Evolutionary conservation across 1,284 basidiomycete genomes (phyloP), one percentile per base, ranked within the genome.

Genomic region (Somion occarium): DNA sequence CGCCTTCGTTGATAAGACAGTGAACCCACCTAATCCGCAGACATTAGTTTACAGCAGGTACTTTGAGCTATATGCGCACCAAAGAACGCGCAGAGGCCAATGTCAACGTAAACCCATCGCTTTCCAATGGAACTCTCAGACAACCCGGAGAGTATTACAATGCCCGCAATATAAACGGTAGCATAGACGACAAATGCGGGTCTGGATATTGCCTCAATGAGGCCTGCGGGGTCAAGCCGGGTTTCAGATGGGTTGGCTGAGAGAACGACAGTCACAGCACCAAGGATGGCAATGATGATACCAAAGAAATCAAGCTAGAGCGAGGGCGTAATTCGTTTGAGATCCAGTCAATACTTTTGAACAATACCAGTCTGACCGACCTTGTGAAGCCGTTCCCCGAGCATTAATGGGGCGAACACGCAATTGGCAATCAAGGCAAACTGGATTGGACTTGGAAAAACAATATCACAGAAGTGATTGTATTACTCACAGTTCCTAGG

Each of bases 381-480:
- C 71, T 78, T 85, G 41, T 82, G 83, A 62, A 92, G 90, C 9
- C 76, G 76, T 66, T 91, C 89, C 15, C 80, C 76, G n/a, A 97
- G 74, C 61, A 98, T 80, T 1, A 95, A 64, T 7, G 96, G 96
- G 0, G 96, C 92, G 58, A 98, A 93, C 44, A 95, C 77, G 63
- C 94, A 97, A 67, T 98, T 98, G 15, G 95, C 92, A 50, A 98
- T 86, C 7, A 99, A 75, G 1, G 96, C 89, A 62, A 91, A 88
- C 86, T 91, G 52, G 48, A 24, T 23, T 7, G 5, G 13, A 22
- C 13, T 22, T 44, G 7, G 25, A 7, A 7, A 23, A 15, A 44
- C 7, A 44, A 24, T 20, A 5, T 9, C 19, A 26, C 22, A 12
- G 43, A 13, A 43, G 38, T 9, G 5, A 20, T n/a, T 43, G 23